Base-by-base conservation (phyloP, 2,329 filamentous ascomycete genomes). In the Hypoxylon sp. region DNA sequence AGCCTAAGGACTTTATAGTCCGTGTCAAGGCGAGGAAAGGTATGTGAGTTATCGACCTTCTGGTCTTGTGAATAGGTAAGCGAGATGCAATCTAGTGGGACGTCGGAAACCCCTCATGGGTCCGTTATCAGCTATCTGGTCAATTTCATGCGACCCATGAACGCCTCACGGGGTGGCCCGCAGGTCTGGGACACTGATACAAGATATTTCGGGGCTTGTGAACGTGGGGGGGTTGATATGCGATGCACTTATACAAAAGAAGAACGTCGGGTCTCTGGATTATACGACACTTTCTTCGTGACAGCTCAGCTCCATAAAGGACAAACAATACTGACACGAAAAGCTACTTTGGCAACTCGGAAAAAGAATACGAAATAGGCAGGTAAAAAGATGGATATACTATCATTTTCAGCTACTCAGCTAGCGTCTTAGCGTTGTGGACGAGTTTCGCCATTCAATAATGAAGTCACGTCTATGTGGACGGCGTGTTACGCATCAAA, bases 1-100 rank as follows among this genome's bases (percentile, higher is more conserved):
- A 74, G 27, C 72, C 72, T 14, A 59, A 30, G 13, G 56, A 61
- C 33, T 74, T 73, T 27, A 37, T 63, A 13, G 61, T 69, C 51
- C 33, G 48, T 20, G 35, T 61, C 22, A 44, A 40, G 7, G 13
- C 44, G 5, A 31, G 56, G 14, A 50, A 59, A 30, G 17, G 17
- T 11, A 11, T 20, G 55, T 57, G 27, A 57, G 17, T 13, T 35
- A 2, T 20, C 4, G 17, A 35, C 3, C 40, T 25, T 25, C 17
- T 27, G 14, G 51, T 7, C 22, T 42, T 7, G 3, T 46, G 10
- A 20, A 40, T 22, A 13, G 22, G 2, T 6, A 11, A 40, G 8
- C 14, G 6, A 30, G 4, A 20, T 56, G 27, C 8, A 56, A 42
- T 14, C 11, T 7, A 8, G 22, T 25, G 17, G 22, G 40, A 44